Evolutionary conservation across 2,329 filamentous ascomycete genomes (phyloP).

Genomic region (Pestalotiopsis sp.): DNA sequence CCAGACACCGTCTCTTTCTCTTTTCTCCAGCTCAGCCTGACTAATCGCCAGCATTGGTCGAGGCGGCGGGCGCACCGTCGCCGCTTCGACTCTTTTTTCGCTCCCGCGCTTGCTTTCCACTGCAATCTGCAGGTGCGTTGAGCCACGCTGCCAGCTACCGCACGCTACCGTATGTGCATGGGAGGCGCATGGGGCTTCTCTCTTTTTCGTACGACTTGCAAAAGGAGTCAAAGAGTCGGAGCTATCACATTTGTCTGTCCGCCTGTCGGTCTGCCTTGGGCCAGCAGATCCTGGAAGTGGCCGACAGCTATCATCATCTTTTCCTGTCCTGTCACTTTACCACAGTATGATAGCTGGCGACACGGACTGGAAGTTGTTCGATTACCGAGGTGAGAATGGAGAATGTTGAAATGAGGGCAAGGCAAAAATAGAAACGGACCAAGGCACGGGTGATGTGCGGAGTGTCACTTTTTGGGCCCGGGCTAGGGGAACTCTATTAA

Average conservation of each 20-base stretch:
- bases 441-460: background rate
- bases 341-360: background rate
- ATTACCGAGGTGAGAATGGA: background rate
- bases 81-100: background rate
- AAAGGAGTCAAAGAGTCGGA: no score
- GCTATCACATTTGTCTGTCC: no score
- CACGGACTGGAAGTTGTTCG: background rate
- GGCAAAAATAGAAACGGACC: constrained; percentile 2
- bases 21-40: background rate
- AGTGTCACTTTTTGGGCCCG: background rate
- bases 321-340: no score
- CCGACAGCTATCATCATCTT: no score
- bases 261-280: no score
- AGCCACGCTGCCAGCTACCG: background rate
- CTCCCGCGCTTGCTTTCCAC: background rate
- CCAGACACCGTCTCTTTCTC: background rate
- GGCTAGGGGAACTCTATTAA: constrained; percentile 1
- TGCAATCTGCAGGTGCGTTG: background rate
- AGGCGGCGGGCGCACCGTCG: background rate
- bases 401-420: background rate
- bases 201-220: no score
- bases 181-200: background rate
- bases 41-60: background rate
- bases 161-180: background rate
- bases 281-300: no score